A percentile compares a stretch with the other conserved stretches of the same genome.
phyloP scores from a whole-genome alignment of 2,329 filamentous ascomycete genomes.

The Fusarium sp. region DNA sequence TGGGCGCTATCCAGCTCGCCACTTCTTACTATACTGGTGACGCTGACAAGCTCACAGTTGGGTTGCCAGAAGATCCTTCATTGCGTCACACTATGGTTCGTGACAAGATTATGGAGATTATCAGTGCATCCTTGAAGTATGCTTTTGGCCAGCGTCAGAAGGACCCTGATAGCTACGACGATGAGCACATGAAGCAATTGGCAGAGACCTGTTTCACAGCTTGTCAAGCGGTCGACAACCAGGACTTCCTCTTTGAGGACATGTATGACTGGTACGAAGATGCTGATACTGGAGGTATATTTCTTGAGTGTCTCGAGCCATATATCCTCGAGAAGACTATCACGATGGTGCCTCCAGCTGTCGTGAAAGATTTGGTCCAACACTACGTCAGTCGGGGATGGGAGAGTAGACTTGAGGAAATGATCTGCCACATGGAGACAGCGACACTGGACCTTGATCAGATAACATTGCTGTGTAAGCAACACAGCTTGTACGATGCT shows the following conservation, averaged over 20 bases:
- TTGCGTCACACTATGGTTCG: slow-evolving; percentile 83
- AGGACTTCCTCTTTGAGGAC: slow-evolving; percentile 88
- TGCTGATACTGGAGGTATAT: slow-evolving; percentile 74
- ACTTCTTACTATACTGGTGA: slow-evolving; percentile 92
- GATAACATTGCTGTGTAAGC: slow-evolving; percentile 88
- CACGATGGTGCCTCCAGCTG: slow-evolving; percentile 77
- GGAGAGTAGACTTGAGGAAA: slow-evolving; percentile 85
- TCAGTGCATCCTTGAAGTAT: slow-evolving; percentile 89
- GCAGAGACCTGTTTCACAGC: slow-evolving; percentile 85
- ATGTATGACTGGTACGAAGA: slow-evolving; percentile 93
- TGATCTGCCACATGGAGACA: slow-evolving; percentile 93
- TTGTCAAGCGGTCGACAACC: slow-evolving; percentile 79
- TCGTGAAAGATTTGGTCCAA: slow-evolving; percentile 85
- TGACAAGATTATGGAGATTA: slow-evolving; percentile 92
- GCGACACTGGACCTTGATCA: slow-evolving; percentile 93
- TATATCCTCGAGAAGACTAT: slow-evolving; percentile 85
- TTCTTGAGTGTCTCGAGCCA: slow-evolving; percentile 87
- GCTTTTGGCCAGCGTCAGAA: slow-evolving; percentile 76
- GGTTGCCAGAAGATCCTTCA: slow-evolving; percentile 83
- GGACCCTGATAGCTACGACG: slow-evolving; percentile 55
- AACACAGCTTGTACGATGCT: slow-evolving; percentile 92
- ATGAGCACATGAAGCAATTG: slow-evolving; percentile 76
- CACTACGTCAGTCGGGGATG: slow-evolving; percentile 82
- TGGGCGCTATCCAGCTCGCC: slow-evolving; percentile 88
- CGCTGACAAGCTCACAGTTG: slow-evolving; percentile 93